Evolutionary conservation across 208 protist genomes (phyloP).

Genomic region (Naegleria lovaniensis): DNA sequence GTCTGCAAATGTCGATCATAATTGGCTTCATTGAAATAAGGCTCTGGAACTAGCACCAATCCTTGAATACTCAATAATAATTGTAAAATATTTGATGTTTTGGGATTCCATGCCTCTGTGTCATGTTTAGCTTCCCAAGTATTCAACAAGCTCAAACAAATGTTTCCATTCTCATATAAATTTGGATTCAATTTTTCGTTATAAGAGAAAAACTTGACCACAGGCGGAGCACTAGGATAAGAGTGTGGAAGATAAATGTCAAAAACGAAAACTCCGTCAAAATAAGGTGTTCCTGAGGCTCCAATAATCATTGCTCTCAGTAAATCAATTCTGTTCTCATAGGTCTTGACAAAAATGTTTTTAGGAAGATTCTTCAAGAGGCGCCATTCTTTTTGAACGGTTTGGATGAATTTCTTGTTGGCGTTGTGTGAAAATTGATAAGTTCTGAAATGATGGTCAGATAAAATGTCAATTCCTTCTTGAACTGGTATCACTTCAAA

Average conservation of each 20-base stretch:
- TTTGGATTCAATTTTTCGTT: conserved; percentile 69
- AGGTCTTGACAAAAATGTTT: not conserved
- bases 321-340: not conserved
- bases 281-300: not conserved
- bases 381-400: not conserved
- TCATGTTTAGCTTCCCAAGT: conserved; percentile 61
- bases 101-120: not conserved
- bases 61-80: conserved; percentile 66
- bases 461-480: not conserved
- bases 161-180: conserved; percentile 61
- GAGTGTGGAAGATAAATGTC: conserved; percentile 48
- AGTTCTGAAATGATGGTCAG: not conserved
- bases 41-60: conserved; percentile 63
- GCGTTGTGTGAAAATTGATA: not conserved
- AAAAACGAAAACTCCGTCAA: conserved; percentile 49
- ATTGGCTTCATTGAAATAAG: conserved; percentile 73
- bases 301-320: conserved; percentile 20
- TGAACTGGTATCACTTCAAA: not conserved
- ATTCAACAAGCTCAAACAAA: conserved; percentile 67
- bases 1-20: conserved; percentile 45
- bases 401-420: not conserved
- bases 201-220: conserved; percentile 56
- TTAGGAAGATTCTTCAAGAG: not conserved
- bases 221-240: conserved; percentile 56
- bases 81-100: conserved; percentile 25